phyloP scores from a whole-genome alignment of 108 stramenopile species.

The Aurantiochytrium sp. region DNA sequence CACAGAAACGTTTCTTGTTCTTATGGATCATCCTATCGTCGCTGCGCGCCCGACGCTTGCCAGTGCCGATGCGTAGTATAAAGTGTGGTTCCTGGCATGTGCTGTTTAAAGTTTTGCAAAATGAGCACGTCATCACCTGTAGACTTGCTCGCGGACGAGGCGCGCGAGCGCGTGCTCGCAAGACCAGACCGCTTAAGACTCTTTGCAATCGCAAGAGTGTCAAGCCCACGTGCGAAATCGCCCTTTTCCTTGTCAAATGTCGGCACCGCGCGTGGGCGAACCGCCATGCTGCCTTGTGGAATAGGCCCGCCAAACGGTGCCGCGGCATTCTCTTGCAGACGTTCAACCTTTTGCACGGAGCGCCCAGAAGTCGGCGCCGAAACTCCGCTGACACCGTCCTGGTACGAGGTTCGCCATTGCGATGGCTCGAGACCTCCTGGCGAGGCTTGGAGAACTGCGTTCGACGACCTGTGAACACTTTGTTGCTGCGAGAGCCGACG shows the following conservation, averaged over 20 bases:
- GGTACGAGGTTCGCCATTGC: neutral
- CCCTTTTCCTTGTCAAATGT: neutral
- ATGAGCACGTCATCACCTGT: neutral
- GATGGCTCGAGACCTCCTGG: neutral
- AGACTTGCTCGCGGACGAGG: neutral
- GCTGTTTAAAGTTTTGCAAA: neutral
- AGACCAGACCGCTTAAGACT: neutral
- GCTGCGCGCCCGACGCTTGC: neutral
- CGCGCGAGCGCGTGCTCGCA: neutral
- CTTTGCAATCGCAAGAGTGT: neutral
- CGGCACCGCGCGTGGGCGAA: neutral
- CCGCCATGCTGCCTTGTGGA: too few relatives aligned
- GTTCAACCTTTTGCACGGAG: too few relatives aligned
- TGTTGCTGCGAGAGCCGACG: neutral
- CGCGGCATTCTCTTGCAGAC: too few relatives aligned
- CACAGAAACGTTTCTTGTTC: too few relatives aligned
- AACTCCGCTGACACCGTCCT: neutral
- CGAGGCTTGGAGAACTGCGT: neutral
- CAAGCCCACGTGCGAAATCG: neutral
- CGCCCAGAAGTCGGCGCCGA: too few relatives aligned
- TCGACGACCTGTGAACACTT: neutral
- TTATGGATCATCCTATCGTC: too few relatives aligned
- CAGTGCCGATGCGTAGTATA: neutral
- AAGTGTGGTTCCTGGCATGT: neutral
- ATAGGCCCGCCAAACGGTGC: neutral